phyloP scores from a whole-genome alignment of 768 basidiomycete genomes.

The Tulasnella sp. region DNA sequence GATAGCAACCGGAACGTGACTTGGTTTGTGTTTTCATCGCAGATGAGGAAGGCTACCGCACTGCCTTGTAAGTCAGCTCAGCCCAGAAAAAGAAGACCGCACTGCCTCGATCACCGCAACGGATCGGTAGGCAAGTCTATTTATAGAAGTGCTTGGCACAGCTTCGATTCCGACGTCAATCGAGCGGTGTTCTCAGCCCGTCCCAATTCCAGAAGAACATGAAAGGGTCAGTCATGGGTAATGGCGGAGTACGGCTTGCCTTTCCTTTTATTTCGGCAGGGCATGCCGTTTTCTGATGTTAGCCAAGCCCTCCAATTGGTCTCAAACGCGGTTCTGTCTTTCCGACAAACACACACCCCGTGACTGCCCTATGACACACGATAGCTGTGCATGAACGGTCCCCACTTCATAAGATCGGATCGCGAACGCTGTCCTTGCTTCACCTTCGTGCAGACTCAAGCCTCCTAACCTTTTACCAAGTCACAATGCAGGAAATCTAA shows the following conservation, averaged over 20 bases:
- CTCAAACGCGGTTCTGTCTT: not conserved
- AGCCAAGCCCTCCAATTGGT: not conserved
- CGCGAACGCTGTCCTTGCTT: not conserved
- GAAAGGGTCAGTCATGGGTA: not conserved
- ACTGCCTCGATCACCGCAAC: not conserved
- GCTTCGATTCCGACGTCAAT: not conserved
- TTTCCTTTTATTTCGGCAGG: not conserved
- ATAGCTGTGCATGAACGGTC: not conserved
- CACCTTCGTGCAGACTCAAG: not conserved
- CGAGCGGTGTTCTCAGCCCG: not conserved
- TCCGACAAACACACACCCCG: not conserved
- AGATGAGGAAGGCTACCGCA: not conserved
- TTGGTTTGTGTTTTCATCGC: not conserved
- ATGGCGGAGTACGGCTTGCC: not conserved
- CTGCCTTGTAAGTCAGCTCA: not conserved
- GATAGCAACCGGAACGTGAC: not conserved
- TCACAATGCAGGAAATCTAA: not conserved
- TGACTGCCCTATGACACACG: not conserved
- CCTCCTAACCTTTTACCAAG: not conserved
- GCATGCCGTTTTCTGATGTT: not conserved
- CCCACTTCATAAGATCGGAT: not conserved
- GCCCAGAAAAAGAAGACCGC: not conserved
- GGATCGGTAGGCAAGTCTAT: not conserved
- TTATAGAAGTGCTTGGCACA: not conserved
- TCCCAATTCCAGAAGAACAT: not conserved